Base-by-base conservation (phyloP, 1,284 basidiomycete genomes). In the Paramarasmius palmivorus region DNA sequence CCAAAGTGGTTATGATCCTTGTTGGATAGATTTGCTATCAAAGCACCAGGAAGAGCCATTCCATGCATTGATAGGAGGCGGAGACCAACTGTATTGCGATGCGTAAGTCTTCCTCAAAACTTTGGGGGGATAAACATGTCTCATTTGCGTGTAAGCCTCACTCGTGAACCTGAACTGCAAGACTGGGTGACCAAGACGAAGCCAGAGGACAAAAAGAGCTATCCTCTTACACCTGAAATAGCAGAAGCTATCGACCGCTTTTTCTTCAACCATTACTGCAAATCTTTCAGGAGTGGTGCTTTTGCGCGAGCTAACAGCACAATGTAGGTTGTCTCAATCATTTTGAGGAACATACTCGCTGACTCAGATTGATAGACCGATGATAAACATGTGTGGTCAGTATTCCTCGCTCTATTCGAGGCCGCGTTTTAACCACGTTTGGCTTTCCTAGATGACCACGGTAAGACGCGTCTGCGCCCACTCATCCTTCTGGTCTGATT, bases 231-330 rank as follows among this genome's bases (percentile, higher is more conserved):
- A 0, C 75, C 83, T 2, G 91, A 93, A 60, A 92, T 98, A 61
- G 69, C 72, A 51, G 65, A 76, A 5, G 88, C 91, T n/a, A 84
- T 98, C 51, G 95, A 98, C 66, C 81, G 94, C 45, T 92, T 89
- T 65, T 86, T 83, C 67, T 95, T 94, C 78, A 92, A 90, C 61
- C 94, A 97, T 66, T 98, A 98, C 71, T 95, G 92, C 62, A 81
- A 87, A 50, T 71, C 78, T 49, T 98, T 97, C 73, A 81, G 94
- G 55, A 84, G 83, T 45, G 95, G 95, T 7, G 93, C 93, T 0
- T 99, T 98, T 68, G 92, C 93, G 1, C 79, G 90, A 52, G 94
- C 95, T 4, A 98, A 97, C 68, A 86, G 91, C 53, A 88, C 95
- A 12, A 98, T 98, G 95, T 92, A 65, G 63, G 87, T 66, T 34